A percentile compares a stretch with the other conserved stretches of the same genome.
Evolutionary conservation across 768 basidiomycete genomes (phyloP).

Genomic region (Gloeophyllum trabeum): DNA sequence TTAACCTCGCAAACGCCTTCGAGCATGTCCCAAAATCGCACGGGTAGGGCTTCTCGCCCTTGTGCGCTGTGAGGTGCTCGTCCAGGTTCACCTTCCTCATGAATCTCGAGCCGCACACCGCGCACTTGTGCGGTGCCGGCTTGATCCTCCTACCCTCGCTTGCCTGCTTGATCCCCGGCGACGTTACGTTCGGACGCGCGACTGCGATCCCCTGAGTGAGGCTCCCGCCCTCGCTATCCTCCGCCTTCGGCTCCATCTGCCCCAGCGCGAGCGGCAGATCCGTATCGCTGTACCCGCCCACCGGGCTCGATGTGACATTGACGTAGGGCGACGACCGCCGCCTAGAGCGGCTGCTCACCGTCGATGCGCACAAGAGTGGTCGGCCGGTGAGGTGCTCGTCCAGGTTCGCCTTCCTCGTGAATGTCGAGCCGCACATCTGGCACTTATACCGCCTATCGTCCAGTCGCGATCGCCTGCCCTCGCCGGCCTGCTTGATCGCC

Average conservation of each 20-base stretch:
- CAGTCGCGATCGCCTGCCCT: not conserved
- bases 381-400: too few relatives aligned
- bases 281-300: too few relatives aligned
- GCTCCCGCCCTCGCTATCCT: too few relatives aligned
- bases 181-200: too few relatives aligned
- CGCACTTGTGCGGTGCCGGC: not conserved
- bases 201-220: too few relatives aligned
- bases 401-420: not conserved
- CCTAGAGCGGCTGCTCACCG: too few relatives aligned
- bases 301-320: too few relatives aligned
- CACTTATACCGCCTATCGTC: not conserved
- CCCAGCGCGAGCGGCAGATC: too few relatives aligned
- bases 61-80: not conserved
- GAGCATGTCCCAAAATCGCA: not conserved
- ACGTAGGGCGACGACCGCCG: too few relatives aligned
- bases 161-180: not conserved
- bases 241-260: too few relatives aligned
- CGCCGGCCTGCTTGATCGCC: not conserved
- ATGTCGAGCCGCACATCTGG: not conserved
- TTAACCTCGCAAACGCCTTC: not conserved
- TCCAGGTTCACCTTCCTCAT: not conserved
- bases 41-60: not conserved
- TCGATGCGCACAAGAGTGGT: too few relatives aligned
- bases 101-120: not conserved
- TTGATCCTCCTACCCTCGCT: not conserved